Conservation (phyloP, 1,284 basidiomycete genomes). For the Heterobasidion annosum region DNA sequence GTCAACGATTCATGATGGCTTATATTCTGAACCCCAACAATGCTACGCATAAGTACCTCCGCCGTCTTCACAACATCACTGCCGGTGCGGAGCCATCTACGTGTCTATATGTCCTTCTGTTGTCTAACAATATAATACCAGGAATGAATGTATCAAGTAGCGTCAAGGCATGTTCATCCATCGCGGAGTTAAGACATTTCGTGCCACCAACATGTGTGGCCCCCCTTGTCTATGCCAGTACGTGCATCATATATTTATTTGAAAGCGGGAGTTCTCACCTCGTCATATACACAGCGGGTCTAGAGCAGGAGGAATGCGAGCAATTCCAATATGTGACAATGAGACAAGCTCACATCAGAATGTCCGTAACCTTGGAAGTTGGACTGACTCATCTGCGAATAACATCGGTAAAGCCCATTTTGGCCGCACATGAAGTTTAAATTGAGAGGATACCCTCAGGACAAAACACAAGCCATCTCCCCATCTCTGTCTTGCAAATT, state of each 20-base stretch:
- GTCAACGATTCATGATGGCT: conserved; percentile 44
- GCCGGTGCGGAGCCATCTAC: conserved; percentile 39
- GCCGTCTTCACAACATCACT: conserved; percentile 67
- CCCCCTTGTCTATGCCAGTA: conserved; percentile 48
- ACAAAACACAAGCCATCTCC: conserved; percentile 56
- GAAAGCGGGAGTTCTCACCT: not conserved
- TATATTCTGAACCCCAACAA: conserved; percentile 79
- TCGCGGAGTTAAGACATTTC: conserved; percentile 46
- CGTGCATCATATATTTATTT: conserved; percentile 10
- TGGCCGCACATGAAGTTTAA: not conserved
- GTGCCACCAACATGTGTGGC: conserved; percentile 41
- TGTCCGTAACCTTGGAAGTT: conserved; percentile 56
- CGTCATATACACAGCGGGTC: conserved; percentile 27
- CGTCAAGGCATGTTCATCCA: conserved; percentile 49
- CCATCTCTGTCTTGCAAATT: conserved; percentile 59
- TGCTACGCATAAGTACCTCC: conserved; percentile 64
- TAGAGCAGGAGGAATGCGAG: conserved; percentile 49
- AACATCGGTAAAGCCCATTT: conserved; percentile 38
- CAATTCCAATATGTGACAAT: conserved; percentile 53
- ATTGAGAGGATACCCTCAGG: conserved; percentile 24
- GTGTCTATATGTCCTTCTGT: not conserved
- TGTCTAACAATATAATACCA: conserved; percentile 16
- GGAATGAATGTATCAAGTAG: conserved; percentile 46
- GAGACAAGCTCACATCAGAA: conserved; percentile 50
- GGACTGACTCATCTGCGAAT: conserved; percentile 60